Evolutionary conservation across 441 rosid genomes (phyloP), one percentile per base, ranked within the genome.

Genomic region (Populus trichocarpa): DNA sequence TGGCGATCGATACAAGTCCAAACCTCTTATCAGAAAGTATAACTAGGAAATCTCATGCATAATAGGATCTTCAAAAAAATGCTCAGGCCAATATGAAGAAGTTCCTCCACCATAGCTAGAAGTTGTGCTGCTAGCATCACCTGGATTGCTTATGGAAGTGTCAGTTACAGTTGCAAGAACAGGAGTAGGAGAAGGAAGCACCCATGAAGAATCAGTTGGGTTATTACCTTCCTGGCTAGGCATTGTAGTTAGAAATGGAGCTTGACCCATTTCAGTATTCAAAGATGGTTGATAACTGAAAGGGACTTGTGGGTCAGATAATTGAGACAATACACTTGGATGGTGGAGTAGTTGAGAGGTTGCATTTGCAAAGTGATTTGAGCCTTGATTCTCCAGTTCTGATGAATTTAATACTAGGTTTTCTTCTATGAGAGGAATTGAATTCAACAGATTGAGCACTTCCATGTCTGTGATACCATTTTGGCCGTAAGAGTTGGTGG

Each of bases 321-420:
- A 81, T 32, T 84, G 84, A 79, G 88, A 79, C 80, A 82, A 74
- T 75, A 76, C 77, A 78, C 73, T 72, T 38, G 83, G 86, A 76
- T 87, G 88, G 84, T 83, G 94, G 93, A 90, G 96, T 88, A 87
- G 95, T 91, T 91, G 93, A 82, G 88, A 83, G 53, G 79, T 67
- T 76, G 78, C 78, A 66, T 76, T 72, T 75, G 75, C 90, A 66
- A 75, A 76, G 65, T 71, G 65, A 74, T 84, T 74, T 73, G 82
- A 73, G 61, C 59, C 73, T 63, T 81, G 76, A 64, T 84, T 85
- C 46, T 78, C 84, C 16, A 81, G 30, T 72, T 73, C 81, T 73
- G 83, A 74, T 40, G 80, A 70, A 78, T 79, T 68, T 65, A 75
- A 32, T 65, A 73, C n/a, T 26, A 80, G 76, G 74, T 35, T 81